Conservation (phyloP, 2,329 filamentous ascomycete species). For the Fusarium redolens region DNA sequence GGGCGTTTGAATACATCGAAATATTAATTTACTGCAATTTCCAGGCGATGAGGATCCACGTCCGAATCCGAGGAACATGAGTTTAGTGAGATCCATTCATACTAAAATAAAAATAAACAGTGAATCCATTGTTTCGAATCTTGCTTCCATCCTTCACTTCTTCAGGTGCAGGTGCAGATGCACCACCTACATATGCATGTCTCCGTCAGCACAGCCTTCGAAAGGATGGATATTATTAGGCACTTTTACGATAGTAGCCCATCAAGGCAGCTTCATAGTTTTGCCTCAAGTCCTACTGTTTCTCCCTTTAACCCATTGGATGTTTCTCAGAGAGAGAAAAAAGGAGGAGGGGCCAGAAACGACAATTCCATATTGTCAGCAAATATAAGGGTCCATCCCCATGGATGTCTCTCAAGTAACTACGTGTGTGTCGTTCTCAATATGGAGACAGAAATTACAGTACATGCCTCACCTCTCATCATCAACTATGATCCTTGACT, state of each 20-base stretch:
- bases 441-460: slow-evolving; percentile 13
- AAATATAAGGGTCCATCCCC: slow-evolving; percentile 10
- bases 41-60: slow-evolving; percentile 36
- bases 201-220: slow-evolving; percentile 34
- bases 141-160: slow-evolving; percentile 20
- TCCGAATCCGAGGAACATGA: slow-evolving; percentile 4
- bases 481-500: neutral
- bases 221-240: slow-evolving; percentile 24
- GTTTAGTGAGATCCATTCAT: slow-evolving; percentile 21
- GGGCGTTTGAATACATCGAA: slow-evolving; percentile 33
- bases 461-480: neutral
- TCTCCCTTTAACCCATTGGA: neutral
- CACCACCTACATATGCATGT: slow-evolving; percentile 20
- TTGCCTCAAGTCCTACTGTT: slow-evolving; percentile 1
- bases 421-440: slow-evolving; percentile 2
- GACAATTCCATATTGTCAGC: slow-evolving; percentile 20
- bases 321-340: slow-evolving; percentile 1
- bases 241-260: neutral
- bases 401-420: slow-evolving; percentile 32
- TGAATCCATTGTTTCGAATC: slow-evolving; percentile 35
- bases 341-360: slow-evolving; percentile 12
- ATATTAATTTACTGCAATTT: slow-evolving; percentile 36
- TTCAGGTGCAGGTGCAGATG: slow-evolving; percentile 11
- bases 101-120: slow-evolving; percentile 36
- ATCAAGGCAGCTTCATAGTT: slow-evolving; percentile 14